These are phyloP conservation scores for Kalmusia sp. DNA, from an alignment of 2,329 filamentous ascomycete species.

Conservation along the genomic window DNA sequence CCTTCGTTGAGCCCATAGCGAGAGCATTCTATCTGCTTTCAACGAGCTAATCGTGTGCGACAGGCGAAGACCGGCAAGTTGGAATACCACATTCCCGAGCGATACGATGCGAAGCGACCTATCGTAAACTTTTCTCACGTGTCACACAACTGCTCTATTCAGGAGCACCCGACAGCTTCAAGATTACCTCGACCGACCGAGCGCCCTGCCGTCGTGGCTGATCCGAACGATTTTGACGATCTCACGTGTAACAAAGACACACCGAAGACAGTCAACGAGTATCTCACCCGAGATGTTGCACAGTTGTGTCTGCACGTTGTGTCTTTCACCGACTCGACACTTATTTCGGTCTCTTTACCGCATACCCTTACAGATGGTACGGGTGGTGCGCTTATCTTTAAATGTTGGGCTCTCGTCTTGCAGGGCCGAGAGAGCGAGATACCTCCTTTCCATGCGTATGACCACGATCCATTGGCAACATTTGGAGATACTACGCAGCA, in stretches of 20 bases:
- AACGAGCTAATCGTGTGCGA: no score
- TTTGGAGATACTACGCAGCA: not conserved
- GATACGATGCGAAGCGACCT: constrained; percentile 47
- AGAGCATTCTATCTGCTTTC: no score
- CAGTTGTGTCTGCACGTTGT: not conserved
- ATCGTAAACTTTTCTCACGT: constrained; percentile 52
- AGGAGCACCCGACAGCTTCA: constrained; percentile 51
- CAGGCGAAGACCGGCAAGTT: constrained; percentile 32
- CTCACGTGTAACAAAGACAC: not conserved
- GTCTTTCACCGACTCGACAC: not conserved
- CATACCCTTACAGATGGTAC: not conserved
- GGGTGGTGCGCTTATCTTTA: not conserved
- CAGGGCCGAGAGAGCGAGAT: not conserved
- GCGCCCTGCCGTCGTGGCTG: not conserved
- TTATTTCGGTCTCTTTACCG: not conserved
- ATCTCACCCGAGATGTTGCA: not conserved
- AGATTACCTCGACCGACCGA: constrained; percentile 39
- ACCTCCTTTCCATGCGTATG: not conserved
- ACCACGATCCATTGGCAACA: not conserved
- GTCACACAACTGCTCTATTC: constrained; percentile 43
- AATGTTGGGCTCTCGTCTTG: not conserved
- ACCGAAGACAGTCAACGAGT: not conserved
- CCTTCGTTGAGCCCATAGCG: not conserved
- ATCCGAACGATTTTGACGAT: not conserved
- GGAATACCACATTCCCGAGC: constrained; percentile 52